Conservation (phyloP, 306 rosid species). For the Vigna trinervia region DNA sequence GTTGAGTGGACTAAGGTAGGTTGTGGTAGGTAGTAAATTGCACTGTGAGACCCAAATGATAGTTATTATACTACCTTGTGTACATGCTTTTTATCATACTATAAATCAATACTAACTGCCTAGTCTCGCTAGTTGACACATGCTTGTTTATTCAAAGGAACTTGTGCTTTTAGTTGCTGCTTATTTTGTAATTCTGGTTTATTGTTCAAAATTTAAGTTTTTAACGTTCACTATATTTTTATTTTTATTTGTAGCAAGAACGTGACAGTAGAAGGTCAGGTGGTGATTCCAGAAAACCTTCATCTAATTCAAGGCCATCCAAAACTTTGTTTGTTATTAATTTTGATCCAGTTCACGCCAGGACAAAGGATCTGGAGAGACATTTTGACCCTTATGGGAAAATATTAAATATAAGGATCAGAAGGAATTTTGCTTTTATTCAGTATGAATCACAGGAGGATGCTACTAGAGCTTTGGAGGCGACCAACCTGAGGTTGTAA, state of each 20-base stretch:
- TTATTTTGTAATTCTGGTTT: slow-evolving; percentile 34
- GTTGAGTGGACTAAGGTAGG: slow-evolving; percentile 88
- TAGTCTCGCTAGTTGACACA: neutral
- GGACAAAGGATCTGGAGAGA: slow-evolving; percentile 86
- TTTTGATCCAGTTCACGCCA: slow-evolving; percentile 80
- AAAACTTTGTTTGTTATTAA: slow-evolving; percentile 84
- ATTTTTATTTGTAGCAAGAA: slow-evolving; percentile 69
- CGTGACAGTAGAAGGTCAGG: slow-evolving; percentile 71
- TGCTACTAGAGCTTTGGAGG: slow-evolving; percentile 80
- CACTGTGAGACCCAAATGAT: slow-evolving; percentile 1
- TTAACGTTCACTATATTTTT: slow-evolving; percentile 23
- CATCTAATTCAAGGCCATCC: slow-evolving; percentile 66
- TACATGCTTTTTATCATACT: neutral
- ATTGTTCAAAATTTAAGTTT: slow-evolving; percentile 22
- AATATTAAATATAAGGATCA: slow-evolving; percentile 75
- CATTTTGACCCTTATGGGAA: slow-evolving; percentile 82
- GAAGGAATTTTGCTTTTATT: slow-evolving; percentile 84
- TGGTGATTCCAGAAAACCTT: slow-evolving; percentile 69
- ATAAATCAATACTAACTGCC: slow-evolving; percentile 13
- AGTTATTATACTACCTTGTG: neutral
- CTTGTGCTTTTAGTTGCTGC: slow-evolving; percentile 33
- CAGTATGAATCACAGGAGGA: slow-evolving; percentile 84
- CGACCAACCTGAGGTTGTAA: slow-evolving; percentile 72
- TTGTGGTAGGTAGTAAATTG: neutral
- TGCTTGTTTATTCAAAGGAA: slow-evolving; percentile 23